Evolutionary conservation across 1,139 yeast species (phyloP).

Genomic region (Arxiozyma bovina): DNA sequence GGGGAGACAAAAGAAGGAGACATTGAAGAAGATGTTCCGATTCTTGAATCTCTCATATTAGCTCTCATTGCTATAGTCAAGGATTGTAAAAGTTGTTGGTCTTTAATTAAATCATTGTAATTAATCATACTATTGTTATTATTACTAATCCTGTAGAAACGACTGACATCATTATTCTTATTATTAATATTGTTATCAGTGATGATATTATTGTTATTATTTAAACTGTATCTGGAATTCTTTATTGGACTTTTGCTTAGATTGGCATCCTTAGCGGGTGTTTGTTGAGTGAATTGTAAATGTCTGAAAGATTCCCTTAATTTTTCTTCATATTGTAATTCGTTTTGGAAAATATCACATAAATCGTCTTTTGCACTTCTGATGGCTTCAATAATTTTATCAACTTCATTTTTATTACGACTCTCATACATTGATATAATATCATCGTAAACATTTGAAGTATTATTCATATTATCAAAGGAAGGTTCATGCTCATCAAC

Average conservation of each 20-base stretch:
- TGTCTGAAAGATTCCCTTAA: constrained; percentile 40
- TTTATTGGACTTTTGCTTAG: constrained; percentile 21
- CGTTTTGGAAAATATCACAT: constrained; percentile 36
- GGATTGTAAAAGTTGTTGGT: constrained; percentile 20
- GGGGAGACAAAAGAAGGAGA: constrained; percentile 1
- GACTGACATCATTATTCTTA: neutral
- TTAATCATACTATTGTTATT: neutral
- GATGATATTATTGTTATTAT: constrained; percentile 4
- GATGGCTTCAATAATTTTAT: constrained; percentile 49
- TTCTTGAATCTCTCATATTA: constrained; percentile 17
- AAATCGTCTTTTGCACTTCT: constrained; percentile 59
- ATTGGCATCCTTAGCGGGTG: constrained; percentile 24
- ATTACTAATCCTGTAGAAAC: neutral
- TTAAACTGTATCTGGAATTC: constrained; percentile 22
- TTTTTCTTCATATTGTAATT: constrained; percentile 39
- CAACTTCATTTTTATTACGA: constrained; percentile 51
- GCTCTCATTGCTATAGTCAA: constrained; percentile 28
- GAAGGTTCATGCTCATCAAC: neutral
- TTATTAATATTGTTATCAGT: neutral
- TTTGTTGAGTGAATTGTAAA: constrained; percentile 28
- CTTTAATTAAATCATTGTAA: constrained; percentile 13
- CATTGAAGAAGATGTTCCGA: constrained; percentile 7
- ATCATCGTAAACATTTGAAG: constrained; percentile 10
- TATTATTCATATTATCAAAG: neutral
- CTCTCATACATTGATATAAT: constrained; percentile 36